These are phyloP conservation scores for Platanthera guangdongensis DNA, from an alignment of 106 monocot species.

Conservation along the genomic window DNA sequence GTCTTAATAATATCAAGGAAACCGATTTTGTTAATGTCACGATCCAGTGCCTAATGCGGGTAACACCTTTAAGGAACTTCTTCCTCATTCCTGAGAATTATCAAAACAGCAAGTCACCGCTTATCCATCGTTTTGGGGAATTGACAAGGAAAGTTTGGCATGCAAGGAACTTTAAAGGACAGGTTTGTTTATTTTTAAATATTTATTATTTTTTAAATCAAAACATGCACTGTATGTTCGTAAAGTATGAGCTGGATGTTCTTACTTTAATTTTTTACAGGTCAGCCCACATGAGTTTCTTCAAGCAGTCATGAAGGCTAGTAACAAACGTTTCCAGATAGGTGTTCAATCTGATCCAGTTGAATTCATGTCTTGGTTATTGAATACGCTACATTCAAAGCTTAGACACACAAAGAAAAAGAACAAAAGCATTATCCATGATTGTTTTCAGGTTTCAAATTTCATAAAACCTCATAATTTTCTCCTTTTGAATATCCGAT, in stretches of 20 bases:
- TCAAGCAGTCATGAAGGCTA: conserved; percentile 97
- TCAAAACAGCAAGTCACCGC: conserved; percentile 74
- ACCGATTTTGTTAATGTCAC: conserved; percentile 99
- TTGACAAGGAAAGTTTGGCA: conserved; percentile 96
- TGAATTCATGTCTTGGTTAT: conserved; percentile 96
- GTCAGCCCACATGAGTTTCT: conserved; percentile 98
- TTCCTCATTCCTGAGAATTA: conserved; percentile 98
- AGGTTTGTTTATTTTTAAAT: conserved; percentile 41
- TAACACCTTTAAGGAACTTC: conserved; percentile 91
- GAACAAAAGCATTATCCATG: conserved; percentile 67
- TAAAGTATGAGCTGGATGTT: neutral
- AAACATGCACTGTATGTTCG: neutral
- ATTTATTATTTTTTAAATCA: neutral
- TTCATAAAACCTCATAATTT: neutral
- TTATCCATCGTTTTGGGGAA: conserved; percentile 95
- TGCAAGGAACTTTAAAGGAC: conserved; percentile 95
- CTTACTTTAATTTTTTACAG: conserved; percentile 22
- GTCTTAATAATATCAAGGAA: conserved; percentile 97
- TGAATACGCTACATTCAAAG: conserved; percentile 82
- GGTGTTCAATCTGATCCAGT: conserved; percentile 98
- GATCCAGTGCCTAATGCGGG: conserved; percentile 93
- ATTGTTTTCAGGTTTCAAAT: conserved; percentile 79
- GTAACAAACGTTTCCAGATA: conserved; percentile 86
- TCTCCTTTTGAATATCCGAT: conserved; percentile 1
- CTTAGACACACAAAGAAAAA: conserved; percentile 73